Evolutionary conservation across 2,329 filamentous ascomycete genomes (phyloP), one percentile per base, ranked within the genome.

Genomic region (Penicillium psychrosexuale): DNA sequence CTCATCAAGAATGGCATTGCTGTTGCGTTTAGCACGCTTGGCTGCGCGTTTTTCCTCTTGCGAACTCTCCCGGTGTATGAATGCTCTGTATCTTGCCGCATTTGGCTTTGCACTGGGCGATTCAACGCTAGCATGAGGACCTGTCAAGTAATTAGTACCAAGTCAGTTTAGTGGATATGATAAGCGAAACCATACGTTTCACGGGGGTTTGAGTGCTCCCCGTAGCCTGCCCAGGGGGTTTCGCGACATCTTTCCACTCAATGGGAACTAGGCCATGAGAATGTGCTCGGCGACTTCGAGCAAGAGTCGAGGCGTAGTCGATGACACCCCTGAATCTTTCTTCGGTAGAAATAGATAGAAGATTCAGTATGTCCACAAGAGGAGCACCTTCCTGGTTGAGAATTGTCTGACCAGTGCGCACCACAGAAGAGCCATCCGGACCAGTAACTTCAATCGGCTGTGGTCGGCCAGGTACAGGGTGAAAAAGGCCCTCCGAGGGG

Each of bases 271-370:
- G 77, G 1, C 92, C 93, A 70, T 96, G 88, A 2, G 91, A 90
- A 19, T 88, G 89, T 57, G 82, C 85, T 68, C 90, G 88, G 51
- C 93, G 84, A 56, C 84, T 88, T 56, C 81, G 80, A 3, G 90
- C 84, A 43, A 96, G 75, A 9, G 81, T 81, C 51, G 86, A 83
- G 11, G 90, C 86, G 64, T 96, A 91, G 66, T 92, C 88, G 3
- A 97, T 69, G 30, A 97, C 75, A 12, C 85, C 84, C 50, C 89
- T 82, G 36, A 97, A 65, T 28, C 91, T 83, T 63, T 95, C 88
- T 68, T 93, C 90, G 9, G 90, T 86, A 17, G 90, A 89, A 53
- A 97, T 82, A 6, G 91, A 94, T 55, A 97, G 71, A 15, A 97
- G 79, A 27, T 90, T 88, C 42, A 97, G 76, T 62, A 97, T 89